Evolutionary conservation across 78 protist species (phyloP).

Genomic region (Mantamonas sphyraenae): DNA sequence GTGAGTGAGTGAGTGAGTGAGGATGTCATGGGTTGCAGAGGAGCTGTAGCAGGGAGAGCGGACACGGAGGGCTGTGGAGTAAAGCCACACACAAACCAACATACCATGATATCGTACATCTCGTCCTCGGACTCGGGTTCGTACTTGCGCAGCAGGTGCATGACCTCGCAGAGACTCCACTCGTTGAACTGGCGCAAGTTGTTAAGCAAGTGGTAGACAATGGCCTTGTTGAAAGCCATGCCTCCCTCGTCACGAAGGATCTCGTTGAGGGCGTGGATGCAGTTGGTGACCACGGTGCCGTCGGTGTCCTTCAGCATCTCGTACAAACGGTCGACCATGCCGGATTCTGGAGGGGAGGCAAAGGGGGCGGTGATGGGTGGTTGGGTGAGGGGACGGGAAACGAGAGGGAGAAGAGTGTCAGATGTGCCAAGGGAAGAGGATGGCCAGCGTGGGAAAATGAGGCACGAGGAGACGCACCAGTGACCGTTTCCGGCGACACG

Average conservation of each 20-base stretch:
- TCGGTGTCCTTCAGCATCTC: constrained; percentile 66
- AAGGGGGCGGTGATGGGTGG: background rate
- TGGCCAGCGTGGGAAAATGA: too few species aligned
- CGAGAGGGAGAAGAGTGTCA: too few species aligned
- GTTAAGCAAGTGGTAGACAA: constrained; percentile 36
- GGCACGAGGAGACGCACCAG: too few species aligned
- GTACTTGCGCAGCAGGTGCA: constrained; percentile 29
- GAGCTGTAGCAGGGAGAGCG: too few species aligned
- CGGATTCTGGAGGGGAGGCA: background rate
- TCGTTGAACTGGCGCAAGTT: constrained; percentile 66
- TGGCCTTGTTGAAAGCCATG: constrained; percentile 22
- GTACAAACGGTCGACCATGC: constrained; percentile 30
- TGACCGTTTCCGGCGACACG: constrained; percentile 13
- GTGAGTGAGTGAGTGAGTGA: too few species aligned
- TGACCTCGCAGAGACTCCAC: constrained; percentile 58
- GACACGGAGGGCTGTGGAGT: too few species aligned
- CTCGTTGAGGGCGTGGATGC: constrained; percentile 66
- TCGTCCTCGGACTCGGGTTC: constrained; percentile 37
- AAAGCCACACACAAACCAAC: too few species aligned
- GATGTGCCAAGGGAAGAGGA: too few species aligned
- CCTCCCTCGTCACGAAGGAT: constrained; percentile 53
- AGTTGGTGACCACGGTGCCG: constrained; percentile 58
- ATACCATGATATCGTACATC: constrained; percentile 58
- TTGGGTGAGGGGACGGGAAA: background rate
- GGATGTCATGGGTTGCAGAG: background rate